Base-by-base conservation (phyloP, 768 basidiomycete species). In the Rhizopogon vinicolor region DNA sequence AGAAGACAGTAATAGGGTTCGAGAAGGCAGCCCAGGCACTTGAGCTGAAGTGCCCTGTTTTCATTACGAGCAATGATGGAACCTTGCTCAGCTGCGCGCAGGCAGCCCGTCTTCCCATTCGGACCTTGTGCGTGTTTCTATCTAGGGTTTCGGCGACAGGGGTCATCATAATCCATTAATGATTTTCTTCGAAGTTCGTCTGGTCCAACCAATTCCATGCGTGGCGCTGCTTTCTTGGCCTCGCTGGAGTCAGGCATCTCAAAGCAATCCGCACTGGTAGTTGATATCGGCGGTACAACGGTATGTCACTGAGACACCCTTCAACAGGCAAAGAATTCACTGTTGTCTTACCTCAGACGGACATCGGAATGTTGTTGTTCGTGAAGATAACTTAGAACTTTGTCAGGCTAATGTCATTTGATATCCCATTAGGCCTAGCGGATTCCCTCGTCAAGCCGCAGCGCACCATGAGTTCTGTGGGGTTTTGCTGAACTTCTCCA, bases 191-290 rank as follows among this genome's bases (percentile, higher is more conserved):
- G 42, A 53, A 69, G 64, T 55, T 77, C 77, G 19, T 79, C 77
- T 42, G 83, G 82, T 3, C 80, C 84, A 6, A 87, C 85, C 1
- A 87, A 87, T 64, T 85, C 83, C 1, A 87, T 87, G 84, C 73
- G 85, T 49, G 85, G 85, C 8, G 85, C 84, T 5, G 80, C 79
- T 4, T 85, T 80, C 64, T 72, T 86, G 5, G 78, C 84, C 1
- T 77, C 75, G 8, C 65, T 74, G 43, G 72, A 71, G 58, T 66
- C 65, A 8, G 56, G 62, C 58, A 57, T 67, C 53, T 44, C 66
- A 44, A 71, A 63, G 55, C 68, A 75, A 63, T 66, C 72, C 55
- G 73, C 76, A 41, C 69, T 84, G 49, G 85, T 86, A 0, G 74
- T 82, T 52, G 86, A 87, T 64, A 73, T 86, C 54, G 86, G 85